phyloP scores from a whole-genome alignment of 2,329 filamentous ascomycete genomes.

The Tolypocladium pustulatum region DNA sequence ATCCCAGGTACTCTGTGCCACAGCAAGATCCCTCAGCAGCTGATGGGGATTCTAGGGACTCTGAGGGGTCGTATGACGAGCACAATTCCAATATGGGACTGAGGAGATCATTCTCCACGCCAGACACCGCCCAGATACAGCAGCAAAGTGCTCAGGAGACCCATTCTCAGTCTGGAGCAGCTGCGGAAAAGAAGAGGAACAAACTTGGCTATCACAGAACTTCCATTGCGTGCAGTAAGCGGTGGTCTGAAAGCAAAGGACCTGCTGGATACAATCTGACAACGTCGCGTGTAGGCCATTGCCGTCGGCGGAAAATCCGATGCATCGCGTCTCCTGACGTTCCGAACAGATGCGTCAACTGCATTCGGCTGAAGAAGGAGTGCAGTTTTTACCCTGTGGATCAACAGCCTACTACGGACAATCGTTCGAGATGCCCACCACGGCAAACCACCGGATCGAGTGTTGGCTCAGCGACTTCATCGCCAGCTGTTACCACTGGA shows the following conservation, averaged over 20 bases:
- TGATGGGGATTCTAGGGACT: constrained; percentile 18
- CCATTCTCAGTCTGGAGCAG: constrained; percentile 16
- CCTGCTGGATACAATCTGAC: background rate
- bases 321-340: constrained; percentile 72
- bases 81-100: constrained; percentile 24
- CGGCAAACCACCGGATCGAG: constrained; percentile 28
- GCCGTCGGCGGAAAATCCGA: constrained; percentile 84
- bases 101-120: constrained; percentile 40
- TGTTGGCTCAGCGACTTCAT: constrained; percentile 35
- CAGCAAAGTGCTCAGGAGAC: constrained; percentile 17
- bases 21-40: constrained; percentile 17
- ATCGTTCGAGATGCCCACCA: constrained; percentile 29
- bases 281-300: constrained; percentile 55
- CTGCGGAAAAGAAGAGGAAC: constrained; percentile 58
- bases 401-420: constrained; percentile 48
- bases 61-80: constrained; percentile 21
- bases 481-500: constrained; percentile 33
- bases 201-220: constrained; percentile 94
- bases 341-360: constrained; percentile 77
- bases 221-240: constrained; percentile 90
- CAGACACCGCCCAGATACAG: constrained; percentile 33
- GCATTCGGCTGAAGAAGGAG: constrained; percentile 87
- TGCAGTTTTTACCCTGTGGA: constrained; percentile 90
- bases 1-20: constrained; percentile 18
- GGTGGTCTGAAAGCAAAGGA: background rate